These are phyloP conservation scores for Penicillium sp. DNA, from an alignment of 2,329 filamentous ascomycete genomes.

Conservation along the genomic window DNA sequence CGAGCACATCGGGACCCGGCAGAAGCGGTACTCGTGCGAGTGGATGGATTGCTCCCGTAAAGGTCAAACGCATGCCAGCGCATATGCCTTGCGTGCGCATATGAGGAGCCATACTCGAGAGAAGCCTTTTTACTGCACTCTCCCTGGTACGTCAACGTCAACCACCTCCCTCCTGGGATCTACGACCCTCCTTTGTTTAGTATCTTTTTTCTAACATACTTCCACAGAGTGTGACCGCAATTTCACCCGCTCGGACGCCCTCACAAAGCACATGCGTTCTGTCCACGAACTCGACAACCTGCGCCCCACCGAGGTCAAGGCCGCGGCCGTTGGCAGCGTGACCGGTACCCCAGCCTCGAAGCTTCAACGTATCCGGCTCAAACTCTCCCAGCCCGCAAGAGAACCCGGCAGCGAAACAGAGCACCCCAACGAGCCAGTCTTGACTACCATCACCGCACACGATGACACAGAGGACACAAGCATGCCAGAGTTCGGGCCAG, in stretches of 20 bases:
- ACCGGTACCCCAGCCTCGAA: slow-evolving; percentile 40
- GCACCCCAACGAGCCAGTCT: slow-evolving; percentile 29
- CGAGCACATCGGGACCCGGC: slow-evolving; percentile 88
- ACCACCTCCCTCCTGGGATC: no score
- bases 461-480: slow-evolving; percentile 42
- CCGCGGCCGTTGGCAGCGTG: slow-evolving; percentile 35
- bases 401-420: slow-evolving; percentile 34
- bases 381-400: slow-evolving; percentile 45
- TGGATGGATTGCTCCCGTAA: slow-evolving; percentile 91
- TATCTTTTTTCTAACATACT: not conserved
- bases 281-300: slow-evolving; percentile 96
- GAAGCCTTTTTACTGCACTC: slow-evolving; percentile 96
- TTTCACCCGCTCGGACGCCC: slow-evolving; percentile 92
- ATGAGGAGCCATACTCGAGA: slow-evolving; percentile 98
- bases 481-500: slow-evolving; percentile 47
- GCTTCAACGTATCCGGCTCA: slow-evolving; percentile 50
- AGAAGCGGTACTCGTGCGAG: slow-evolving; percentile 98
- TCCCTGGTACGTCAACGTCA: slow-evolving; percentile 71
- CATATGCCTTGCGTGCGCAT: slow-evolving; percentile 93
- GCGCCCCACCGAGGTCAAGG: slow-evolving; percentile 64
- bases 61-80: slow-evolving; percentile 89
- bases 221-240: slow-evolving; percentile 88
- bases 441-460: slow-evolving; percentile 33
- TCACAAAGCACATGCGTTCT: slow-evolving; percentile 98
- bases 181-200: not conserved